phyloP scores from a whole-genome alignment of 2,329 filamentous ascomycete genomes.

The Pyrenophora tritici-repentis region DNA sequence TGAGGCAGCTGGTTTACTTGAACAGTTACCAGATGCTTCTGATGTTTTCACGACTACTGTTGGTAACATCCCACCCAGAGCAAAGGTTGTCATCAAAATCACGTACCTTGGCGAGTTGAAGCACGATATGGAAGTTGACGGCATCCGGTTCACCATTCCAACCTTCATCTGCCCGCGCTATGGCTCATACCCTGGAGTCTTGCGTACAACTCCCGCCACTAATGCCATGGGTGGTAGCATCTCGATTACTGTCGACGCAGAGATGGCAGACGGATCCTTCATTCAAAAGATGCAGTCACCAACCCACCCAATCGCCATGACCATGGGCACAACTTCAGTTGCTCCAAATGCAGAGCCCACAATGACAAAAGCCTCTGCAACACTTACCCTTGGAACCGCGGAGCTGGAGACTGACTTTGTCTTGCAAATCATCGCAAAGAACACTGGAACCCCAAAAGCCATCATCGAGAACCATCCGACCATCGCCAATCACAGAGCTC shows the following conservation, averaged over 20 bases:
- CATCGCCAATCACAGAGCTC: conserved; percentile 64
- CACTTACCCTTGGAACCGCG: conserved; percentile 58
- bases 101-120: conserved; percentile 73
- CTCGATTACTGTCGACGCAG: conserved; percentile 63
- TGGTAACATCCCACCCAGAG: conserved; percentile 67
- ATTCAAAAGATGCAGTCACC: conserved; percentile 69
- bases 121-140: conserved; percentile 70
- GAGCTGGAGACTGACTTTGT: conserved; percentile 69
- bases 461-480: conserved; percentile 69
- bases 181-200: conserved; percentile 53
- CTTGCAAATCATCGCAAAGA: conserved; percentile 65
- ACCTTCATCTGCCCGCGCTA: conserved; percentile 71
- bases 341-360: conserved; percentile 54
- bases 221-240: conserved; percentile 48
- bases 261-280: conserved; percentile 60
- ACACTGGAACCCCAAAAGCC: conserved; percentile 65
- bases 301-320: conserved; percentile 69
- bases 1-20: conserved; percentile 67
- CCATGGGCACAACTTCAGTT: conserved; percentile 63
- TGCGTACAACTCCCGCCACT: conserved; percentile 22
- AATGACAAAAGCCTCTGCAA: conserved; percentile 66
- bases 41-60: conserved; percentile 72
- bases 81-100: conserved; percentile 64
- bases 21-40: conserved; percentile 62
- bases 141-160: conserved; percentile 71